phyloP scores from a whole-genome alignment of 176 grass and related monocot species.

The Leersia perrieri region DNA sequence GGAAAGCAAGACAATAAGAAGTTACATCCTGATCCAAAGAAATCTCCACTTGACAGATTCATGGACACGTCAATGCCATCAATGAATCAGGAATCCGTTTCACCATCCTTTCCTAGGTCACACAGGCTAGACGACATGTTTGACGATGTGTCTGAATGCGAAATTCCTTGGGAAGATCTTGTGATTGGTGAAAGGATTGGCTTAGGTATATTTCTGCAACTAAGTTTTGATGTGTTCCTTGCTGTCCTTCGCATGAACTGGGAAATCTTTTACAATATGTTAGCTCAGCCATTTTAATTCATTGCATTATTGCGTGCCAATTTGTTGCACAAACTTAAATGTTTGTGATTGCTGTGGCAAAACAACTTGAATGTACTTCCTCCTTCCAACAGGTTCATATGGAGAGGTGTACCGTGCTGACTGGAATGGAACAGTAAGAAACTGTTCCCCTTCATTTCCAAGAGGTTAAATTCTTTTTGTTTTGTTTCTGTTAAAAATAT shows the following conservation, averaged over 20 bases:
- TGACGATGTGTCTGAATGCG: slow-evolving; percentile 92
- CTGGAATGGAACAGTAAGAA: slow-evolving; percentile 93
- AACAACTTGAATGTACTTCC: slow-evolving; percentile 40
- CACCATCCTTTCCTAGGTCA: slow-evolving; percentile 45
- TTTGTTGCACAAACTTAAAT: slow-evolving; percentile 19
- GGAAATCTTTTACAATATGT: neutral
- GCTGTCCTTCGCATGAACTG: slow-evolving; percentile 14
- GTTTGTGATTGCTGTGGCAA: neutral
- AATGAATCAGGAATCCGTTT: slow-evolving; percentile 47
- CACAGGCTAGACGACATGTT: slow-evolving; percentile 75
- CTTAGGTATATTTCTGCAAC: slow-evolving; percentile 70
- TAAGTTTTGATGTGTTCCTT: slow-evolving; percentile 31
- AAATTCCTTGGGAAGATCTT: slow-evolving; percentile 98
- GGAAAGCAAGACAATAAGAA: slow-evolving; percentile 54
- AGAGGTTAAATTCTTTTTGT: neutral
- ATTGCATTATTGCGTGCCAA: neutral
- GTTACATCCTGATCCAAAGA: slow-evolving; percentile 58
- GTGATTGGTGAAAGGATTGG: slow-evolving; percentile 98
- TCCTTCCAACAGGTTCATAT: slow-evolving; percentile 75
- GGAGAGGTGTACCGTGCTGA: slow-evolving; percentile 99
- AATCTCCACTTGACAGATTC: slow-evolving; percentile 62
- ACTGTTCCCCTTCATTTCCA: slow-evolving; percentile 25
- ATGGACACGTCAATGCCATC: slow-evolving; percentile 45
- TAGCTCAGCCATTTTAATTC: slow-evolving; percentile 19
- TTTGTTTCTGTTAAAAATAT: neutral